These are phyloP conservation scores for Castanospermum australe DNA, from an alignment of 306 rosid species.

Conservation along the genomic window DNA sequence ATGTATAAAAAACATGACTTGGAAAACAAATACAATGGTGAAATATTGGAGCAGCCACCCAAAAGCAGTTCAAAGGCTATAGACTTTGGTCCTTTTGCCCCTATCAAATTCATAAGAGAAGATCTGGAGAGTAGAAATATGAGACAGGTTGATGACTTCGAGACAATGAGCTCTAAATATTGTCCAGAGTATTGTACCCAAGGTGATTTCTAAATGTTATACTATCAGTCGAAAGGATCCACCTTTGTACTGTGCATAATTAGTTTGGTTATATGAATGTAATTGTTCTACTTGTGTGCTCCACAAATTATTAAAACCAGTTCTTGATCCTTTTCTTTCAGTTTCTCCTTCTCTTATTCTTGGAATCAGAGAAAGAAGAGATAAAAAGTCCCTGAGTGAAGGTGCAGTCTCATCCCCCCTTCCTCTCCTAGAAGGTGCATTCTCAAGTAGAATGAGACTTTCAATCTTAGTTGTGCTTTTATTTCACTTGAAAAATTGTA, in stretches of 20 bases:
- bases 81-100: slow-evolving; percentile 67
- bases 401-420: neutral
- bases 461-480: neutral
- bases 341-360: neutral
- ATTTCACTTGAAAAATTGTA: neutral
- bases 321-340: neutral
- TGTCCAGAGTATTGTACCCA: slow-evolving; percentile 46
- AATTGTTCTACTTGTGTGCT: neutral
- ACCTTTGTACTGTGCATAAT: neutral
- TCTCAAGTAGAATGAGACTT: neutral
- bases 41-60: slow-evolving; percentile 12
- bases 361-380: neutral
- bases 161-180: slow-evolving; percentile 37
- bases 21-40: slow-evolving; percentile 26
- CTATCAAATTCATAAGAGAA: slow-evolving; percentile 21
- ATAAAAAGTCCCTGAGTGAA: neutral
- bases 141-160: slow-evolving; percentile 33
- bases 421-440: too few species aligned
- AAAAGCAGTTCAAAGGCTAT: slow-evolving; percentile 41
- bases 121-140: slow-evolving; percentile 21
- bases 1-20: neutral
- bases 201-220: slow-evolving; percentile 37
- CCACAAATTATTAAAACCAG: neutral
- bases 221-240: neutral
- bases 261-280: neutral